phyloP scores from a whole-genome alignment of 768 basidiomycete species.

The Epithele typhae region DNA sequence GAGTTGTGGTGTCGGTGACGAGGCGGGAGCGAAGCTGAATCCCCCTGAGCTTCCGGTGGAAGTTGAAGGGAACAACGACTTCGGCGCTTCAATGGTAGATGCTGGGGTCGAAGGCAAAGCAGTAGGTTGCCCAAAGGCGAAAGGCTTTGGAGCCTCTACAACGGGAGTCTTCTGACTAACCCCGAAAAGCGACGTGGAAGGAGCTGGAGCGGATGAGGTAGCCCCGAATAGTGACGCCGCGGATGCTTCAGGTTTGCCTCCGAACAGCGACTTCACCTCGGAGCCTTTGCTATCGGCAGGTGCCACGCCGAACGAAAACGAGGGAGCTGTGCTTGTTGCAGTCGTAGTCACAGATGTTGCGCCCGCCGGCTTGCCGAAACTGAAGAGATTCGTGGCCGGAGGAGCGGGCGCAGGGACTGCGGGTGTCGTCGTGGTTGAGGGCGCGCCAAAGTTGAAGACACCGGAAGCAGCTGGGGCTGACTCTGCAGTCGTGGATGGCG shows the following conservation, averaged over 20 bases:
- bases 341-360: not conserved
- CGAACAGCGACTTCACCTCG: slow-evolving; percentile 9
- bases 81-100: slow-evolving; percentile 32
- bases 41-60: slow-evolving; percentile 22
- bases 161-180: slow-evolving; percentile 6
- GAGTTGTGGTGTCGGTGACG: slow-evolving; percentile 21
- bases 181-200: slow-evolving; percentile 12
- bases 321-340: no score
- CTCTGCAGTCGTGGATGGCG: not conserved
- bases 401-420: slow-evolving; percentile 7
- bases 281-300: no score
- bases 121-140: slow-evolving; percentile 28
- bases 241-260: not conserved
- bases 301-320: no score
- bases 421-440: slow-evolving; percentile 1
- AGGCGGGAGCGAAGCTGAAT: slow-evolving; percentile 42
- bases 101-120: slow-evolving; percentile 25
- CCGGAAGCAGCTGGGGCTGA: not conserved
- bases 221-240: slow-evolving; percentile 6
- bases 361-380: slow-evolving; percentile 15
- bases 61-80: slow-evolving; percentile 36
- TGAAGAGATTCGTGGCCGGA: slow-evolving; percentile 12
- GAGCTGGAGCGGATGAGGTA: slow-evolving; percentile 4
- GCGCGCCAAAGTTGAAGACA: slow-evolving; percentile 10
- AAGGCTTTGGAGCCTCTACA: slow-evolving; percentile 18